These are phyloP conservation scores for Coniella vitis DNA, from an alignment of 2,329 filamentous ascomycete genomes.

Conservation along the genomic window DNA sequence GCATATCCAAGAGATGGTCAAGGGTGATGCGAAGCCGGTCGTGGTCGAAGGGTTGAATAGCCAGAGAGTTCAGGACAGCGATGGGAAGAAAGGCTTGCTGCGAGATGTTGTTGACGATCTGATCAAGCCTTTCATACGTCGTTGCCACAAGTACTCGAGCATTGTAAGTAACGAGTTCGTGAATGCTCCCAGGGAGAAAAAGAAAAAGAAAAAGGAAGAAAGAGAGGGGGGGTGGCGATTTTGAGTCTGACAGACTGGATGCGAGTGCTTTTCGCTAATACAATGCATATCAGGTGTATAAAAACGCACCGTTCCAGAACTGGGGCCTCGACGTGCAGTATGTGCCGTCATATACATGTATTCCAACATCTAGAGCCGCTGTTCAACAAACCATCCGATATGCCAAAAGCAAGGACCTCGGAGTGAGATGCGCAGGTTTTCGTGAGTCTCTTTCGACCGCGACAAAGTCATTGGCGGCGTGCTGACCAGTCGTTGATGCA, in stretches of 20 bases:
- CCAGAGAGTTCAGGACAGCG: neutral
- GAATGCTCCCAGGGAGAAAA: too few relatives aligned
- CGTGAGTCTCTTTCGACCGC: conserved; percentile 18
- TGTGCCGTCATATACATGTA: conserved; percentile 32
- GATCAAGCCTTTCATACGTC: neutral
- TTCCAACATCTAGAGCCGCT: conserved; percentile 33
- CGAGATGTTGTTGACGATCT: conserved; percentile 4
- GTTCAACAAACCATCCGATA: conserved; percentile 34
- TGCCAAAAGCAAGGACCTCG: conserved; percentile 27
- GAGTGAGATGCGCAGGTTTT: conserved; percentile 35
- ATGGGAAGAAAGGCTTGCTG: neutral
- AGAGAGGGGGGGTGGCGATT: too few relatives aligned
- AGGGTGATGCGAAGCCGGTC: neutral
- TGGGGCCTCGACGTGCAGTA: conserved; percentile 35
- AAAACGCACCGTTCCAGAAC: conserved; percentile 30
- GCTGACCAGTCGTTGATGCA: neutral
- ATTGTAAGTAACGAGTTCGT: neutral
- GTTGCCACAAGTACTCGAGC: neutral
- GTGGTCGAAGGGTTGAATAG: neutral
- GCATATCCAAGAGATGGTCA: conserved; percentile 6
- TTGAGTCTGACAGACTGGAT: neutral
- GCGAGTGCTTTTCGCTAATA: neutral
- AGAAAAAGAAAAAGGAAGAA: too few relatives aligned
- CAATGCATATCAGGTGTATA: conserved; percentile 21
- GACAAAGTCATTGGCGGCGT: neutral